Evolutionary conservation across 306 rosid species (phyloP), one percentile per base, ranked within the genome.

Genomic region (Fragaria nilgerrensis): DNA sequence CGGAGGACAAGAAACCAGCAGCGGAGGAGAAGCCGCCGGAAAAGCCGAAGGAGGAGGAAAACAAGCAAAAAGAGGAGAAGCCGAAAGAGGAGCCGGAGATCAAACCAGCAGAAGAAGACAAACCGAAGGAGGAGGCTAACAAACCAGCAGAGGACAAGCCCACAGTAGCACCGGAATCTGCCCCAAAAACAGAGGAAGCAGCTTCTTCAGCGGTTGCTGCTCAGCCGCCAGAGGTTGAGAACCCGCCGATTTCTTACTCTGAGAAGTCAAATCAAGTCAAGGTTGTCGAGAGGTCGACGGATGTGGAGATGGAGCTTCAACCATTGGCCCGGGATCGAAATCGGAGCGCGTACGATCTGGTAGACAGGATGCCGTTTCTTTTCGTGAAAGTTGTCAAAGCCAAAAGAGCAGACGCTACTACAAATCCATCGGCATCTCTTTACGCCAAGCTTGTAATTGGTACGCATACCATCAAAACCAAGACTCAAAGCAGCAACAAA

Each of bases 381-480:
- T 90, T 78, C 5, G 97, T 90, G 0, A 88, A 93, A 2, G 86
- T 87, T 1, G 87, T 92, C 1, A 94, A 94, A 79, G 89, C 89
- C 20, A 94, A 92, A 67, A 79, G 66, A 23, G 79, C 61, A 0
- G 77, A 76, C 12, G 34, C 5, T 0, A 22, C 32, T 12, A 0
- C 39, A 5, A 48, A 53, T 22, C 82, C 76, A 5, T 19, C 82
- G 0, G 79, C 68, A 19, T 25, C 85, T 0, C 13, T 81, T 67
- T 84, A 75, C 68, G 84, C 97, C 0, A 92, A 92, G 84, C 96
- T 94, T 1, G 93, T 82, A 65, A 88, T 94, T 7, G 97, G 96
- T 61, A 89, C 97, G 5, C 97, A 90, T 77, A 85, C 80, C 20
- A 86, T 92, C 66, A 90, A 75, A 73, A 89, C 96, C 23, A 94